These are phyloP conservation scores for Cryptosporidium canis DNA, from an alignment of 169 alveolate species.

Conservation along the genomic window DNA sequence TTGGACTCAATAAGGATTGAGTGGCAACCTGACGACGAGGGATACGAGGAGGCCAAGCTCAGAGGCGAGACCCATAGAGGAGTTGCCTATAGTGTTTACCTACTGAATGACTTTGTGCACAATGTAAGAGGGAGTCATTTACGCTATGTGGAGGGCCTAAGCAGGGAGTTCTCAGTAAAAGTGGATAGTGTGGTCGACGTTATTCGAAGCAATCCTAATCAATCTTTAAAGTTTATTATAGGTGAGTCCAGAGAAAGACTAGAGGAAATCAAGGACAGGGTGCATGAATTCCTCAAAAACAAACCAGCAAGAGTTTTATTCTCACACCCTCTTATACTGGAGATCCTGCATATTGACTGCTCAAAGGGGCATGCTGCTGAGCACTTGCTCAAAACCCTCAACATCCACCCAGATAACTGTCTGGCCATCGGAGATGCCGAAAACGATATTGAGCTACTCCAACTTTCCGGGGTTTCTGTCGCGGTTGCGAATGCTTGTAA, in stretches of 20 bases:
- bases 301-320: constrained; percentile 73
- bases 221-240: constrained; percentile 38
- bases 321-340: constrained; percentile 79
- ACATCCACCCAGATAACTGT: constrained; percentile 74
- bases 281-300: constrained; percentile 73
- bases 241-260: constrained; percentile 51
- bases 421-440: constrained; percentile 85
- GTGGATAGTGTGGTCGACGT: constrained; percentile 58
- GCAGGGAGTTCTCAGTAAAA: constrained; percentile 44
- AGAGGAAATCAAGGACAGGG: constrained; percentile 70
- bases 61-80: constrained; percentile 43
- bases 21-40: constrained; percentile 70
- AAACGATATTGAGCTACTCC: constrained; percentile 81
- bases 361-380: constrained; percentile 81
- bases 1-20: constrained; percentile 58
- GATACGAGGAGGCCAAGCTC: constrained; percentile 49
- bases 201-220: constrained; percentile 17
- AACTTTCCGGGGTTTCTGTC: constrained; percentile 76
- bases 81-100: constrained; percentile 62
- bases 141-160: constrained; percentile 40
- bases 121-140: constrained; percentile 30
- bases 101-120: constrained; percentile 47
- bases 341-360: constrained; percentile 75
- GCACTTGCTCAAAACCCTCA: constrained; percentile 75
- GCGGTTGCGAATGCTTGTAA: constrained; percentile 79